Evolutionary conservation across 805 yeast species (phyloP).

Genomic region (Candida rishiriensis): DNA sequence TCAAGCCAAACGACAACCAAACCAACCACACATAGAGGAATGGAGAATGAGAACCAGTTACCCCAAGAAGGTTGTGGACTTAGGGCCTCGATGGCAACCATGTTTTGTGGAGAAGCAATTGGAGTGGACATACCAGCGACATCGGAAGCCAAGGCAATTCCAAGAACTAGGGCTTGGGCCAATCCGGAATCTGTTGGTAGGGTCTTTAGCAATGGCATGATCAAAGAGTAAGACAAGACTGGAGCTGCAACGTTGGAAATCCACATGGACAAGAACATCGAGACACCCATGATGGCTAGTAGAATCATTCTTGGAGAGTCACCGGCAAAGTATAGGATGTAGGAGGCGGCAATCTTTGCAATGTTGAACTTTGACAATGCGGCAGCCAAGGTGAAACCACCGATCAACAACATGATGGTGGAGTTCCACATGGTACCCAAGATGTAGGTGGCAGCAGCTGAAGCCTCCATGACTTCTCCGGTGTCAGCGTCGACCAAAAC

Average conservation of each 20-base stretch:
- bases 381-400: conserved; percentile 53
- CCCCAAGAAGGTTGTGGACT: conserved; percentile 53
- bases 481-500: conserved; percentile 44
- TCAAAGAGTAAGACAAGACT: conserved; percentile 47
- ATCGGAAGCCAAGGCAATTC: conserved; percentile 47
- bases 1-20: conserved; percentile 40
- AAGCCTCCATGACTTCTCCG: conserved; percentile 40
- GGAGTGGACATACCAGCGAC: conserved; percentile 55
- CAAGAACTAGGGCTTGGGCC: conserved; percentile 27
- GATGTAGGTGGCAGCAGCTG: conserved; percentile 40
- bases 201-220: conserved; percentile 43
- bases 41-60: conserved; percentile 49
- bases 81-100: conserved; percentile 50
- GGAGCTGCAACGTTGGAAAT: conserved; percentile 56
- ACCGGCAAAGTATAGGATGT: conserved; percentile 46
- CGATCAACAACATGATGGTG: conserved; percentile 45
- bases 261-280: conserved; percentile 54
- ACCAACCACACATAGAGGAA: conserved; percentile 41
- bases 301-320: conserved; percentile 45
- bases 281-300: conserved; percentile 46
- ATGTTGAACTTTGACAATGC: conserved; percentile 50
- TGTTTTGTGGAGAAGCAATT: conserved; percentile 51
- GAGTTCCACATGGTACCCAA: conserved; percentile 51
- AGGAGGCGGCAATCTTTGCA: conserved; percentile 46
- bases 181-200: conserved; percentile 32